phyloP scores from a whole-genome alignment of 768 basidiomycete genomes.

The Dictyophora rubrovolvata region DNA sequence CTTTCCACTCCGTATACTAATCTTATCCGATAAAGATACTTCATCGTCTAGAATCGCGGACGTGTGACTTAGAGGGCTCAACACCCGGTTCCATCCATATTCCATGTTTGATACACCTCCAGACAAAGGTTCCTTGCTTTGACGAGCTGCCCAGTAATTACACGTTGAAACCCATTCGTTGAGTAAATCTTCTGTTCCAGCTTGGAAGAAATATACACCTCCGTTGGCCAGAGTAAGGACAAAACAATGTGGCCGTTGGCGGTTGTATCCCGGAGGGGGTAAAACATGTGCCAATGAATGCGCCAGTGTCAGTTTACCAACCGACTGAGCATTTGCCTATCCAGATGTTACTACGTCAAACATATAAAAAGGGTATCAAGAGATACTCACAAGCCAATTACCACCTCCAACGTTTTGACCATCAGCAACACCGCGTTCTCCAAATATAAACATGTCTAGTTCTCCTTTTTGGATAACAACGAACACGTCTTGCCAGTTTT shows the following conservation, averaged over 20 bases:
- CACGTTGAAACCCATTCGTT: slow-evolving; percentile 98
- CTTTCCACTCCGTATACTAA: slow-evolving; percentile 67
- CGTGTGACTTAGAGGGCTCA: slow-evolving; percentile 32
- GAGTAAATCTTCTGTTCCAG: slow-evolving; percentile 96
- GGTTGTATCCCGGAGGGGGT: slow-evolving; percentile 86
- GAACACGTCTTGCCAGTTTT: slow-evolving; percentile 89
- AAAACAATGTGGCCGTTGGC: slow-evolving; percentile 90
- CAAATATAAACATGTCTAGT: slow-evolving; percentile 93
- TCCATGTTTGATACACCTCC: slow-evolving; percentile 99
- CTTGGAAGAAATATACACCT: slow-evolving; percentile 96
- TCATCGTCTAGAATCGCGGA: slow-evolving; percentile 33
- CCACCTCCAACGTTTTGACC: slow-evolving; percentile 68
- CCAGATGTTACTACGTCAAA: slow-evolving; percentile 7
- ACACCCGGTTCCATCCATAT: slow-evolving; percentile 89
- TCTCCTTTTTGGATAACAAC: slow-evolving; percentile 94
- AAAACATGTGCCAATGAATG: slow-evolving; percentile 83
- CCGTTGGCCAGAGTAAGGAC: slow-evolving; percentile 82
- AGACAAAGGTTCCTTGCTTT: slow-evolving; percentile 86
- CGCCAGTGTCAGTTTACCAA: slow-evolving; percentile 74
- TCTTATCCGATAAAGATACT: slow-evolving; percentile 41
- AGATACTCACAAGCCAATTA: slow-evolving; percentile 84
- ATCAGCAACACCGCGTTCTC: slow-evolving; percentile 52
- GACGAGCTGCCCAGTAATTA: slow-evolving; percentile 98
- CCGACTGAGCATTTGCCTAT: slow-evolving; percentile 77
- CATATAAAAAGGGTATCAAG: not conserved